Conservation (phyloP, 1,139 yeast species). For the Yamadazyma buinensis region DNA sequence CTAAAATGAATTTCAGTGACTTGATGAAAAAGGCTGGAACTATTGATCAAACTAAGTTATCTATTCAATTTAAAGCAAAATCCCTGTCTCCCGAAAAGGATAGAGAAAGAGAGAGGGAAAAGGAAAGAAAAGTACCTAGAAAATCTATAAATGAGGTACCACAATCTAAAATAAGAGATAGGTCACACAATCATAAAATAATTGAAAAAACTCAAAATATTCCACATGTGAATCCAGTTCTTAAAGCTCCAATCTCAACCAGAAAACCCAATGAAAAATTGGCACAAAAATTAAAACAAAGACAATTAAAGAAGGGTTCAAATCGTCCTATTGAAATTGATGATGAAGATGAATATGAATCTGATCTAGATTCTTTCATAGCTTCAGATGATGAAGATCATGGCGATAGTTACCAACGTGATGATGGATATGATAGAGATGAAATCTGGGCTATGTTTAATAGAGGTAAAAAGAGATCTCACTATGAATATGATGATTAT, state of each 20-base stretch:
- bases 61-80: slow-evolving; percentile 33
- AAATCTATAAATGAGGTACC: background rate
- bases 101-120: background rate
- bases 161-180: background rate
- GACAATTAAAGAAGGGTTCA: slow-evolving; percentile 16
- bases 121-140: background rate
- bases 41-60: slow-evolving; percentile 42
- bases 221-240: slow-evolving; percentile 8
- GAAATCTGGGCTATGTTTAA: slow-evolving; percentile 89
- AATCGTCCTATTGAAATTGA: slow-evolving; percentile 8
- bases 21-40: slow-evolving; percentile 64
- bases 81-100: slow-evolving; percentile 17
- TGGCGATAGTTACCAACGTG: slow-evolving; percentile 5
- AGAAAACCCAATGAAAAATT: slow-evolving; percentile 19
- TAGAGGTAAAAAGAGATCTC: slow-evolving; percentile 51
- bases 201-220: background rate
- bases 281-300: slow-evolving; percentile 16
- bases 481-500: slow-evolving; percentile 50
- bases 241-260: slow-evolving; percentile 23
- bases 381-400: slow-evolving; percentile 56
- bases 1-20: slow-evolving; percentile 61
- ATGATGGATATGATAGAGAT: slow-evolving; percentile 62
- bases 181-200: background rate
- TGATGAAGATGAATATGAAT: slow-evolving; percentile 21
- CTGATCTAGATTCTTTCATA: slow-evolving; percentile 47